phyloP scores from a whole-genome alignment of 2,329 filamentous ascomycete genomes.

The Fusarium sp. region DNA sequence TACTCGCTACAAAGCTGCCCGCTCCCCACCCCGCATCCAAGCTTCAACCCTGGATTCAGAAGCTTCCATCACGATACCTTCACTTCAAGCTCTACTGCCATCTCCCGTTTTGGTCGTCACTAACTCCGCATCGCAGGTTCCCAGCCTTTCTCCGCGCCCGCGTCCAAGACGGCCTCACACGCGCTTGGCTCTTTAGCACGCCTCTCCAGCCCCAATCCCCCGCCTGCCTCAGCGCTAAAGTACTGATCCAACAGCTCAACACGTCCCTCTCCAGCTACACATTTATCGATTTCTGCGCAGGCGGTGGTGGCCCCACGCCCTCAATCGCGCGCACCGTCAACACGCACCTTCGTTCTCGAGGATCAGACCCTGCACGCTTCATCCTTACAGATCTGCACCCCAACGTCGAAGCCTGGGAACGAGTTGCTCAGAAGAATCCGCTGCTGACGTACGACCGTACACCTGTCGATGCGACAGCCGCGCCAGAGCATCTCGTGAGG shows the following conservation, averaged over 20 bases:
- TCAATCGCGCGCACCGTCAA: conserved; percentile 70
- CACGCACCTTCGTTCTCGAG: conserved; percentile 46
- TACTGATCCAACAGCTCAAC: conserved; percentile 63
- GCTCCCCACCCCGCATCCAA: conserved; percentile 2
- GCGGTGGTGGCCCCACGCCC: conserved; percentile 75
- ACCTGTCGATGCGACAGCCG: conserved; percentile 71
- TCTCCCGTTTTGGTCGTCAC: not conserved
- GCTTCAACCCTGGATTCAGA: conserved; percentile 1
- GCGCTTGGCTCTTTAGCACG: conserved; percentile 68
- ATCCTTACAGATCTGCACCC: conserved; percentile 73
- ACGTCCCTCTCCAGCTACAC: conserved; percentile 61
- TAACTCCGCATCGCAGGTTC: conserved; percentile 59
- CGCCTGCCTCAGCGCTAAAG: conserved; percentile 66
- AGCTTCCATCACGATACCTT: not conserved
- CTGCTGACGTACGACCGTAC: conserved; percentile 67
- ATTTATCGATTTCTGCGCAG: conserved; percentile 80
- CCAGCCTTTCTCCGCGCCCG: conserved; percentile 70
- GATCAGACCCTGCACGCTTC: conserved; percentile 58
- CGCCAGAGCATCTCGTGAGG: conserved; percentile 59
- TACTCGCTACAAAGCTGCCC: conserved; percentile 13
- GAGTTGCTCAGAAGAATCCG: conserved; percentile 59
- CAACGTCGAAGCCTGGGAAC: conserved; percentile 67
- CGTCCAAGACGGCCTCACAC: conserved; percentile 71
- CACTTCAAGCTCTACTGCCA: not conserved
- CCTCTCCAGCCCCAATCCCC: conserved; percentile 67